Evolutionary conservation across 2,329 filamentous ascomycete genomes (phyloP).

Genomic region (Venturiaceae sp.): DNA sequence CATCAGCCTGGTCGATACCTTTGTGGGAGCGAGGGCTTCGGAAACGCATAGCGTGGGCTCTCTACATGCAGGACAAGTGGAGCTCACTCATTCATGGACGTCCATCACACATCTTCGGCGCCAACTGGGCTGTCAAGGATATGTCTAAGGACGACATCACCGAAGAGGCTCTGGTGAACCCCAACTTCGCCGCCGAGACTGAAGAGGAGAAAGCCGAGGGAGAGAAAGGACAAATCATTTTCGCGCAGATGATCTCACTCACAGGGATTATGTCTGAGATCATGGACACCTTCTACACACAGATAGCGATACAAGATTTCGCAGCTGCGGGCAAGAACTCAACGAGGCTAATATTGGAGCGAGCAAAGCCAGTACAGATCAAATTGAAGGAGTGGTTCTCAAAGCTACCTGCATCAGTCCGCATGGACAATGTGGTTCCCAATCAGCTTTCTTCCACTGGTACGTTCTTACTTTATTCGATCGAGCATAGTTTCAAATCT

Average conservation of each 20-base stretch:
- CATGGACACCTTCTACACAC: slow-evolving; percentile 73
- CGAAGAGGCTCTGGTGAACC: slow-evolving; percentile 51
- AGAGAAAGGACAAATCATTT: slow-evolving; percentile 59
- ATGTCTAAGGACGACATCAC: slow-evolving; percentile 62
- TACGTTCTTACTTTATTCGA: slow-evolving; percentile 12
- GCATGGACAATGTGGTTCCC: slow-evolving; percentile 50
- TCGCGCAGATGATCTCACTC: slow-evolving; percentile 65
- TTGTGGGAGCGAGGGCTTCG: slow-evolving; percentile 77
- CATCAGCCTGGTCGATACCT: slow-evolving; percentile 77
- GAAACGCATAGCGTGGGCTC: slow-evolving; percentile 79
- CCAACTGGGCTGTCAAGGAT: slow-evolving; percentile 67
- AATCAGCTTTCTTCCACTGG: slow-evolving; percentile 34
- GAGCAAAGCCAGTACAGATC: slow-evolving; percentile 73
- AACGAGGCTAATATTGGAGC: slow-evolving; percentile 61
- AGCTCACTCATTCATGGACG: slow-evolving; percentile 75
- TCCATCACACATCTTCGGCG: slow-evolving; percentile 62
- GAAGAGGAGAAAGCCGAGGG: slow-evolving; percentile 54
- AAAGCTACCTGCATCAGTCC: slow-evolving; percentile 50
- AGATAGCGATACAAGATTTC: slow-evolving; percentile 63
- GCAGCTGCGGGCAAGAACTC: slow-evolving; percentile 57
- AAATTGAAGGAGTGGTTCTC: slow-evolving; percentile 78
- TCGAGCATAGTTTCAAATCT: background rate
- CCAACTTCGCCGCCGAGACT: slow-evolving; percentile 17
- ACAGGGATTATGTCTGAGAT: slow-evolving; percentile 71
- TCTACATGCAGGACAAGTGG: slow-evolving; percentile 96